A percentile compares a stretch with the other conserved stretches of the same genome.
Conservation (phyloP, 2,329 filamentous ascomycete species). For the Talaromyces sp. region DNA sequence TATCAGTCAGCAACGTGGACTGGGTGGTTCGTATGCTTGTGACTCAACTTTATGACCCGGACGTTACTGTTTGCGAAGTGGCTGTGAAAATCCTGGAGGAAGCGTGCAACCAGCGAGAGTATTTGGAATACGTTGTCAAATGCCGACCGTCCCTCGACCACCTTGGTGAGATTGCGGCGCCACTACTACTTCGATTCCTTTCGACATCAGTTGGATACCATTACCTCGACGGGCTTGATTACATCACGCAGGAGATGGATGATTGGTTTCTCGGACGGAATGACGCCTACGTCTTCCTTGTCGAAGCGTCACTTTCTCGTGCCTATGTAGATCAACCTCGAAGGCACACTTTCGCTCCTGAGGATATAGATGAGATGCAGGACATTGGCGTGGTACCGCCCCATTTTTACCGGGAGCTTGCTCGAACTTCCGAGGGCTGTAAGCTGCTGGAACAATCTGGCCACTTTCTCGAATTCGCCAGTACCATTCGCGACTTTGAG, state of each 20-base stretch:
- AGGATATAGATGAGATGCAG: slow-evolving; percentile 55
- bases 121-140: slow-evolving; percentile 93
- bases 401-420: slow-evolving; percentile 94
- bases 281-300: slow-evolving; percentile 87
- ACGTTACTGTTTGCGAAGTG: slow-evolving; percentile 92
- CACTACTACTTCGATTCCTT: slow-evolving; percentile 82
- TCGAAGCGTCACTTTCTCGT: slow-evolving; percentile 89
- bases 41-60: slow-evolving; percentile 95
- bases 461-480: slow-evolving; percentile 89
- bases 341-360: slow-evolving; percentile 45
- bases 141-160: slow-evolving; percentile 92
- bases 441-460: slow-evolving; percentile 84
- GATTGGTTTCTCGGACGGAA: slow-evolving; percentile 98
- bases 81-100: slow-evolving; percentile 97
- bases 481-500: slow-evolving; percentile 80
- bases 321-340: slow-evolving; percentile 59
- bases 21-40: slow-evolving; percentile 97
- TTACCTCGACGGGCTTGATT: slow-evolving; percentile 92
- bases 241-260: slow-evolving; percentile 99
- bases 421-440: slow-evolving; percentile 87
- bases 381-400: slow-evolving; percentile 68
- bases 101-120: slow-evolving; percentile 85
- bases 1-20: slow-evolving; percentile 62
- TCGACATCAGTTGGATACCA: slow-evolving; percentile 97
- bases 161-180: slow-evolving; percentile 91